These are phyloP conservation scores for Ogataea hybrid DNA, from an alignment of 1,139 yeast species.

Conservation along the genomic window DNA sequence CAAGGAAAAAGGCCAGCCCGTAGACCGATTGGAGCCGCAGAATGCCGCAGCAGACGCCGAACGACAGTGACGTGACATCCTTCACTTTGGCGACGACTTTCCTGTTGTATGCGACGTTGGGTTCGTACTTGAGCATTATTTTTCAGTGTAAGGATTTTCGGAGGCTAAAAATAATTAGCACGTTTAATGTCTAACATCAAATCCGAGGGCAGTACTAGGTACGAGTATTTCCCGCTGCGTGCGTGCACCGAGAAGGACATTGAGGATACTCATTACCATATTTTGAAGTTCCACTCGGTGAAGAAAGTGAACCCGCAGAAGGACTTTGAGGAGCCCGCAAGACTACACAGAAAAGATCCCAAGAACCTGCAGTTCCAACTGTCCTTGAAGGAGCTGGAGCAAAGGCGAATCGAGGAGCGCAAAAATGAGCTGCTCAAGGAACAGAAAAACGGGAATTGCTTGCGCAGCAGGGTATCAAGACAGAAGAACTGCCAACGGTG, in stretches of 20 bases:
- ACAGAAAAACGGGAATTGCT: constrained; percentile 29
- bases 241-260: constrained; percentile 74
- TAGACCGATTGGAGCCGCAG: constrained; percentile 60
- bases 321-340: constrained; percentile 76
- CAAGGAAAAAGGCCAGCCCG: constrained; percentile 61
- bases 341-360: constrained; percentile 91
- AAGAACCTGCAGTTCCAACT: constrained; percentile 83
- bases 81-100: constrained; percentile 22
- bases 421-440: constrained; percentile 32
- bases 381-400: constrained; percentile 60
- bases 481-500: constrained; percentile 23
- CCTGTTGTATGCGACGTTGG: constrained; percentile 19
- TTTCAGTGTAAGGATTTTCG: constrained; percentile 10
- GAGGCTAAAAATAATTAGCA: constrained; percentile 7
- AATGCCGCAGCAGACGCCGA: constrained; percentile 74
- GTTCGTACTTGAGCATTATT: constrained; percentile 10
- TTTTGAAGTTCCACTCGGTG: constrained; percentile 76
- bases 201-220: constrained; percentile 22
- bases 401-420: constrained; percentile 44
- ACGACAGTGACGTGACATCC: constrained; percentile 62
- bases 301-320: constrained; percentile 64
- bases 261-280: constrained; percentile 73
- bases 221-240: constrained; percentile 65
- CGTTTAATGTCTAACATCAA: constrained; percentile 3
- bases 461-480: constrained; percentile 21